These are phyloP conservation scores for Lodderomyces metapsilosis DNA, from an alignment of 1,139 yeast species.

Conservation along the genomic window DNA sequence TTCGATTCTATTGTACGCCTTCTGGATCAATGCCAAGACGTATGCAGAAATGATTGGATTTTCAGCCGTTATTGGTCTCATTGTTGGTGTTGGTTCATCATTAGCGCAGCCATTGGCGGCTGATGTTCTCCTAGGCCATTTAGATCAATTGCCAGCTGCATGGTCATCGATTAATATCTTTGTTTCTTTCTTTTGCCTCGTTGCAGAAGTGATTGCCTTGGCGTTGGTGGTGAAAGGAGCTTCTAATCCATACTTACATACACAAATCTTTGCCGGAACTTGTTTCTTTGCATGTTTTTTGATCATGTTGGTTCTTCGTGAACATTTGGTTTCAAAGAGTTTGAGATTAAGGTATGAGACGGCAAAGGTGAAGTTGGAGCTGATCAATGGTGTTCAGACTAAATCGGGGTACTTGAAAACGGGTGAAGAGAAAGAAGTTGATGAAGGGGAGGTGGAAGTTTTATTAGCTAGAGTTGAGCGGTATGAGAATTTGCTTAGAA, in stretches of 20 bases:
- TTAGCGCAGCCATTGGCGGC: slow-evolving; percentile 61
- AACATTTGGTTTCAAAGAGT: slow-evolving; percentile 26
- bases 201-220: slow-evolving; percentile 52
- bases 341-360: slow-evolving; percentile 13
- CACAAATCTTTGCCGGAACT: slow-evolving; percentile 61
- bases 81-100: slow-evolving; percentile 64
- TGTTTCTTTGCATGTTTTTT: slow-evolving; percentile 35
- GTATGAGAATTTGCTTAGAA: slow-evolving; percentile 19
- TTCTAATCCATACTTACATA: slow-evolving; percentile 50
- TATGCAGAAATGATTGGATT: slow-evolving; percentile 54
- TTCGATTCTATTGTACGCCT: slow-evolving; percentile 39
- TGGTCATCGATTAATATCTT: slow-evolving; percentile 58
- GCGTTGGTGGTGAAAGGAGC: slow-evolving; percentile 30
- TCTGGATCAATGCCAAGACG: slow-evolving; percentile 56
- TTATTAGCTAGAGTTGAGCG: slow-evolving; percentile 21
- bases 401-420: slow-evolving; percentile 13
- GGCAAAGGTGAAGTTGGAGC: slow-evolving; percentile 11
- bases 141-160: slow-evolving; percentile 50
- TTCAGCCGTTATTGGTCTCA: slow-evolving; percentile 50
- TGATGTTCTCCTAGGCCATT: slow-evolving; percentile 47
- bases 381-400: slow-evolving; percentile 7
- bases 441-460: slow-evolving; percentile 14
- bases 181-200: slow-evolving; percentile 44
- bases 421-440: slow-evolving; percentile 4
- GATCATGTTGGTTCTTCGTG: slow-evolving; percentile 31